Evolutionary conservation across 116 monocot species (phyloP).

Genomic region (Phalaenopsis hybrid): DNA sequence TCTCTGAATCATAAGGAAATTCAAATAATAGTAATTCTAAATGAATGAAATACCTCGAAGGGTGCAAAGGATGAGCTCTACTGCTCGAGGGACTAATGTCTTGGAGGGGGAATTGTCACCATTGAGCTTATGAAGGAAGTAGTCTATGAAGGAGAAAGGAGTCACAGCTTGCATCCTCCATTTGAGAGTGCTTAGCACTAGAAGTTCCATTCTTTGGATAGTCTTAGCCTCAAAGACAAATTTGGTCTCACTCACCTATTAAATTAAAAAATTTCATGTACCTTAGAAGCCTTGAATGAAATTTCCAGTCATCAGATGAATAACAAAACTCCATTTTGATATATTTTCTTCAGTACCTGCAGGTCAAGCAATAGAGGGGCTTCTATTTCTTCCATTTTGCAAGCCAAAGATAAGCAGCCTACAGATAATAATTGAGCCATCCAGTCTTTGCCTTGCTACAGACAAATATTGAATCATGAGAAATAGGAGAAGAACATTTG

Average conservation of each 20-base stretch:
- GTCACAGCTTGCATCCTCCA: constrained; percentile 91
- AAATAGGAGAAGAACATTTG: not conserved
- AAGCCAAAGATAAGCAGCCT: constrained; percentile 43
- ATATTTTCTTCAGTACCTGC: constrained; percentile 19
- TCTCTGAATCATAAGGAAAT: not conserved
- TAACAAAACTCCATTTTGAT: not conserved
- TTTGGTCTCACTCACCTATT: constrained; percentile 50
- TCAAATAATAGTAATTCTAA: not conserved
- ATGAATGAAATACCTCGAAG: constrained; percentile 33
- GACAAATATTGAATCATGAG: not conserved
- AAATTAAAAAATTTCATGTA: not conserved
- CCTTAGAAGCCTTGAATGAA: not conserved
- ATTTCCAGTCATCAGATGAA: not conserved
- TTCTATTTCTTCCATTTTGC: constrained; percentile 41
- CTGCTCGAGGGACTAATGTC: constrained; percentile 20
- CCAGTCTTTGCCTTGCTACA: constrained; percentile 39
- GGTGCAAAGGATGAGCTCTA: constrained; percentile 58
- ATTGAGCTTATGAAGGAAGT: constrained; percentile 62
- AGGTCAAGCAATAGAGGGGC: constrained; percentile 37
- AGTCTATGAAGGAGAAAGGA: constrained; percentile 81
- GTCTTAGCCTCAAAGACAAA: constrained; percentile 73
- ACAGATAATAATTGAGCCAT: constrained; percentile 44
- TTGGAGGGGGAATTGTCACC: constrained; percentile 17
- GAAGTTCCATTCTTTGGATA: constrained; percentile 93
- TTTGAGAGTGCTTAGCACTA: constrained; percentile 67